Evolutionary conservation across 257 asterid species (phyloP).

Genomic region (Thymus quinquecostatus): DNA sequence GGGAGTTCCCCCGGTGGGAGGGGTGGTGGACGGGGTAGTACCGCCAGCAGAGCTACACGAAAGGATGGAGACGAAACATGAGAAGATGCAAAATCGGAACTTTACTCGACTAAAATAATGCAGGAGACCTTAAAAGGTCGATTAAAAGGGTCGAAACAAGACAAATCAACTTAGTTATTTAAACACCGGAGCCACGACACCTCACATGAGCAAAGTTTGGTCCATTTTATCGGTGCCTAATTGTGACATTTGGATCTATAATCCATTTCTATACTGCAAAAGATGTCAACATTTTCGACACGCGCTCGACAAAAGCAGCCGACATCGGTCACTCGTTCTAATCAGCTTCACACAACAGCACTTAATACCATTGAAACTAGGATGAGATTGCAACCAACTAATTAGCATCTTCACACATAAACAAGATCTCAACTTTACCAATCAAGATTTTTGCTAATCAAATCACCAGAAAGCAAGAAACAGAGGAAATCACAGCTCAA

Average conservation of each 20-base stretch:
- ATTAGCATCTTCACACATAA: not conserved
- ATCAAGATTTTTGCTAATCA: slow-evolving; percentile 2
- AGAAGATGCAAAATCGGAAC: slow-evolving; percentile 11
- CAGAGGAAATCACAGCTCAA: not conserved
- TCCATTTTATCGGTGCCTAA: slow-evolving; percentile 23
- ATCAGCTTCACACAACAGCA: slow-evolving; percentile 12
- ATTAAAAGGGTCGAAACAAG: slow-evolving; percentile 14
- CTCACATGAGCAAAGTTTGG: slow-evolving; percentile 35
- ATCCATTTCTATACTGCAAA: slow-evolving; percentile 14
- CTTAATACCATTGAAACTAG: not conserved
- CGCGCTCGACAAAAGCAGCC: not conserved
- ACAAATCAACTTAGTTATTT: slow-evolving; percentile 18
- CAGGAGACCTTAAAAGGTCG: not conserved
- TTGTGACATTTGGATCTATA: slow-evolving; percentile 38
- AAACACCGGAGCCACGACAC: slow-evolving; percentile 42
- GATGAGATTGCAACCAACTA: not conserved
- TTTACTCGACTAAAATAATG: slow-evolving; percentile 1
- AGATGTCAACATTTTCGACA: slow-evolving; percentile 26
- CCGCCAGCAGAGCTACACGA: slow-evolving; percentile 43
- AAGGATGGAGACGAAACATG: not conserved
- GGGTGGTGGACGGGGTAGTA: slow-evolving; percentile 30
- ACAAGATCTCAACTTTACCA: not conserved
- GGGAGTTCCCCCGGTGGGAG: slow-evolving; percentile 38
- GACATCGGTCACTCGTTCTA: not conserved
- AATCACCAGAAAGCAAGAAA: not conserved